Evolutionary conservation across 1,139 yeast genomes (phyloP), one percentile per base, ranked within the genome.

Genomic region (Taphrina wiesneri): DNA sequence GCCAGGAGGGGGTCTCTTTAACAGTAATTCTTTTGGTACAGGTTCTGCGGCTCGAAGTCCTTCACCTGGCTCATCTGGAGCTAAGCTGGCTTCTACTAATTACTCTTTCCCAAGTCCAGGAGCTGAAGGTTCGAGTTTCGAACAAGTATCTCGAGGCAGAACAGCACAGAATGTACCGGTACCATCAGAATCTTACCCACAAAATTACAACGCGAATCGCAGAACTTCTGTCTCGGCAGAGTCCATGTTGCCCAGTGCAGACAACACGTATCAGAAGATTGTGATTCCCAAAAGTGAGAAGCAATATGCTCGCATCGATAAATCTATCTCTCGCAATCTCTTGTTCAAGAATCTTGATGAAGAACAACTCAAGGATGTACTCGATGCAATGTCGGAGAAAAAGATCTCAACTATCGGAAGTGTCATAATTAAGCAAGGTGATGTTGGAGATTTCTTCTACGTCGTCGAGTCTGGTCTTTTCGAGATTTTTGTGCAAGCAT

Each of bases 361-460:
- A 56, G 89, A 85, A 70, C 83, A 96, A 5, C 82, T 89, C 72
- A 84, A 83, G 70, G 85, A 93, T 15, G 95, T 93, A 49, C 84
- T 93, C 65, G 84, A 85, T 71, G 96, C 97, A 21, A 81, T 93
- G 70, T 85, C 87, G 71, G 93, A 88, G 74, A 88, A 88, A 73
- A 77, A 78, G 63, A 85, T 86, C 63, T 73, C 82, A 4, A 80
- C 83, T 67, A 64, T 56, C 15, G 74, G 72, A 23, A 79, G 85
- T 11, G 86, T 84, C 71, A 87, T 93, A 70, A 92, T 93, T 74
- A 84, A 81, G 72, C 98, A 93, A 78, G 99, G 99, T 66, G 98
- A 91, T 74, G 97, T 90, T 75, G 99, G 99, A 71, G 97, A 93
- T 77, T 93, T 80, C 76, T 91, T 93, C 76, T 93, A 92, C 77